Percentiles rank a stretch among this genome's conserved stretches.
phyloP scores from a whole-genome alignment of 768 basidiomycete genomes.

The Podaxis sp. region DNA sequence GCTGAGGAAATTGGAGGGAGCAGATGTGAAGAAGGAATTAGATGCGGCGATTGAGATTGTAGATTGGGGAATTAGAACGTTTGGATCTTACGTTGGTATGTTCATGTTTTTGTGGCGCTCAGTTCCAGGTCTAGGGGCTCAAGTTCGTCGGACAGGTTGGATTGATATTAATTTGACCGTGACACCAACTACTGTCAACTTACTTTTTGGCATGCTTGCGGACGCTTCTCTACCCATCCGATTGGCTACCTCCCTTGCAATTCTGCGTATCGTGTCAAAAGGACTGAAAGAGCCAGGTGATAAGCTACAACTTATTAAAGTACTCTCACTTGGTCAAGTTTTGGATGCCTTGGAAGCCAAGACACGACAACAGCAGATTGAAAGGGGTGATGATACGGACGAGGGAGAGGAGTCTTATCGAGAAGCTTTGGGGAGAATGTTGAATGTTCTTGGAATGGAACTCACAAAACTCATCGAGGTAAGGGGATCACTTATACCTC shows the following conservation, averaged over 20 bases:
- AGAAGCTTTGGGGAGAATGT: slow-evolving; percentile 81
- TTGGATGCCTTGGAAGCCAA: slow-evolving; percentile 79
- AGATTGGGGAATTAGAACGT: slow-evolving; percentile 90
- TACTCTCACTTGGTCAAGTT: slow-evolving; percentile 82
- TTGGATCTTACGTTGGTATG: slow-evolving; percentile 93
- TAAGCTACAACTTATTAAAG: slow-evolving; percentile 87
- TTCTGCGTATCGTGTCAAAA: slow-evolving; percentile 85
- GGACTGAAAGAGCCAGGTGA: slow-evolving; percentile 90
- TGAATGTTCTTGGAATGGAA: slow-evolving; percentile 83
- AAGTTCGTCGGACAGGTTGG: slow-evolving; percentile 69
- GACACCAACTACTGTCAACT: slow-evolving; percentile 81
- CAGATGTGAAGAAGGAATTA: slow-evolving; percentile 47
- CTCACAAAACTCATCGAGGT: slow-evolving; percentile 85
- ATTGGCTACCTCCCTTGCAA: slow-evolving; percentile 75
- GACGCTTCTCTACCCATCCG: slow-evolving; percentile 79
- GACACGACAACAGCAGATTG: slow-evolving; percentile 64
- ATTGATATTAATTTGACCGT: slow-evolving; percentile 97
- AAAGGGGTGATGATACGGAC: slow-evolving; percentile 69
- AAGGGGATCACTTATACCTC: slow-evolving; percentile 27
- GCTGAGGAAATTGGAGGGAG: slow-evolving; percentile 47
- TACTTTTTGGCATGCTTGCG: slow-evolving; percentile 82
- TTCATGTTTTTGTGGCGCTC: slow-evolving; percentile 20
- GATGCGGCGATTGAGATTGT: slow-evolving; percentile 73
- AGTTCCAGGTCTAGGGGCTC: background rate
- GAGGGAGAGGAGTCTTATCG: slow-evolving; percentile 89